Conservation (phyloP, 106 monocot genomes). For the Phalaenopsis aphrodite region DNA sequence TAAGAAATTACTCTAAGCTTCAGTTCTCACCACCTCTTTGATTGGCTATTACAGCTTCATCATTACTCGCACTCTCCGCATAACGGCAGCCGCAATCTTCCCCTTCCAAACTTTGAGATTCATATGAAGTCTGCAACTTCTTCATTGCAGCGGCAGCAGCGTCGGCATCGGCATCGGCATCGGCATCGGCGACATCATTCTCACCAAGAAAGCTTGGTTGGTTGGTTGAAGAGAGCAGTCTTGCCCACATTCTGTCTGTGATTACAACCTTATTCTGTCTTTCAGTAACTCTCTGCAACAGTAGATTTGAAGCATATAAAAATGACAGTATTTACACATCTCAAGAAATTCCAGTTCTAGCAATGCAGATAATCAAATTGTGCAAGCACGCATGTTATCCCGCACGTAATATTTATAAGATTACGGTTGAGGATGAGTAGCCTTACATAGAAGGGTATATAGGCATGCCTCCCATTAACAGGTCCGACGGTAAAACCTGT, state of each 20-base stretch:
- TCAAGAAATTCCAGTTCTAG: no score
- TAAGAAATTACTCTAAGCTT: neutral
- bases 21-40: neutral
- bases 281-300: conserved; percentile 38
- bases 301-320: neutral
- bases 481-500: conserved; percentile 39
- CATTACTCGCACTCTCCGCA: neutral
- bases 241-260: conserved; percentile 58
- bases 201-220: conserved; percentile 42
- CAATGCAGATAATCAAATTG: neutral
- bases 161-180: no score
- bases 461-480: conserved; percentile 34
- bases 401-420: no score
- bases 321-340: no score
- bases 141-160: neutral
- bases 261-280: conserved; percentile 40
- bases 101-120: conserved; percentile 4
- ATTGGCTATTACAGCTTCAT: neutral
- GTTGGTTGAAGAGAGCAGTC: conserved; percentile 52
- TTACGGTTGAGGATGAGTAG: neutral
- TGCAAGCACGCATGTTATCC: no score
- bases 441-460: conserved; percentile 38
- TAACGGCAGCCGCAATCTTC: neutral
- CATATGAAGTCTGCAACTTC: conserved; percentile 8
- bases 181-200: conserved; percentile 15